Conservation (phyloP, 345 rosid species). For the Heritiera littoralis region DNA sequence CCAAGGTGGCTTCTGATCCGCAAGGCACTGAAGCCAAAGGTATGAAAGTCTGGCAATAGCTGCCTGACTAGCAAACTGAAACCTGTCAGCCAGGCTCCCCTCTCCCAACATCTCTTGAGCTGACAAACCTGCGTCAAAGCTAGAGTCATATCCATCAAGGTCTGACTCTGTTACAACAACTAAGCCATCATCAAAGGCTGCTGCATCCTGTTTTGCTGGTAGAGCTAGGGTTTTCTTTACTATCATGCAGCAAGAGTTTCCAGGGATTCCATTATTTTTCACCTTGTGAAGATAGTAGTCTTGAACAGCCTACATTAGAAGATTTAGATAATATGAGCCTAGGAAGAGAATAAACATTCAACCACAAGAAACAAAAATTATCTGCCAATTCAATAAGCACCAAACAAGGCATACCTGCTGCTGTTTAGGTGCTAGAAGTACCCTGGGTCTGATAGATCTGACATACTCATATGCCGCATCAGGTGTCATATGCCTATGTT, state of each 20-base stretch:
- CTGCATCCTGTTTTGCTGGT: conserved; percentile 2
- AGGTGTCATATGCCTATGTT: conserved; percentile 58
- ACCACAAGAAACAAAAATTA: not conserved
- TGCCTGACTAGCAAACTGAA: conserved; percentile 47
- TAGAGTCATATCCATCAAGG: conserved; percentile 54
- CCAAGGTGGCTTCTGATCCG: conserved; percentile 27
- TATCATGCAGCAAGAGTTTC: conserved; percentile 2
- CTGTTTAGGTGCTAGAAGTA: conserved; percentile 59
- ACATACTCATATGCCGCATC: conserved; percentile 56
- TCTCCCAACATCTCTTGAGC: conserved; percentile 36
- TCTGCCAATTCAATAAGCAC: not conserved
- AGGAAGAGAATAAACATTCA: not conserved
- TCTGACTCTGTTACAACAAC: conserved; percentile 50
- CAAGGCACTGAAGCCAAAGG: conserved; percentile 32
- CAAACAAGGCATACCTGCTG: conserved; percentile 40
- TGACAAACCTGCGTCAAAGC: conserved; percentile 24
- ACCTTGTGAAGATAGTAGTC: conserved; percentile 39
- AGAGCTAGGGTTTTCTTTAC: conserved; percentile 12
- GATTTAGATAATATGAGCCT: not conserved
- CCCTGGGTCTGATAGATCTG: conserved; percentile 63
- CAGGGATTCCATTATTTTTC: conserved; percentile 21
- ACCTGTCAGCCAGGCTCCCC: conserved; percentile 42
- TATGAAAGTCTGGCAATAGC: conserved; percentile 38
- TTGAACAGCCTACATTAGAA: conserved; percentile 43
- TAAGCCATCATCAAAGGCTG: conserved; percentile 49